These are phyloP conservation scores for Limonium bicolor DNA, from an alignment of 148 eudicot species.

Conservation along the genomic window DNA sequence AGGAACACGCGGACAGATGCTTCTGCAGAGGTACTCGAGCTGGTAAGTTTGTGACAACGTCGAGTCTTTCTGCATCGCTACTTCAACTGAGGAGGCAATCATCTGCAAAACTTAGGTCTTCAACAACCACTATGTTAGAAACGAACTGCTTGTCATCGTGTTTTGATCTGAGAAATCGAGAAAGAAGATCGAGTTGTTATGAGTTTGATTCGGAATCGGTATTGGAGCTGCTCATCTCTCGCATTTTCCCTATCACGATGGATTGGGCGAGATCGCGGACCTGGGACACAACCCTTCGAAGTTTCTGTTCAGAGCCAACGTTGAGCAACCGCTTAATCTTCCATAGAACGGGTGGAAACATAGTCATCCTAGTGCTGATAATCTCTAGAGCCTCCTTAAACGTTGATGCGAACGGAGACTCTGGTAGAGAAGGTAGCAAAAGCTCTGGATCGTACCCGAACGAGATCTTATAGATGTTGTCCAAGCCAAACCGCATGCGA, in stretches of 20 bases:
- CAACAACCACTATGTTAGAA: conserved; percentile 20
- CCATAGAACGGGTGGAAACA: conserved; percentile 16
- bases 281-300: not conserved
- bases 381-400: conserved; percentile 14
- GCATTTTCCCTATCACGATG: conserved; percentile 13
- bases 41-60: no score
- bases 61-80: no score
- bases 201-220: conserved; percentile 9
- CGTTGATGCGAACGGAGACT: conserved; percentile 13
- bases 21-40: no score
- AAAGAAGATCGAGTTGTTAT: conserved; percentile 16
- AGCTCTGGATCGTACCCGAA: conserved; percentile 29
- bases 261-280: conserved; percentile 19
- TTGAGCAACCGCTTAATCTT: conserved; percentile 13
- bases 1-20: no score
- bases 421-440: conserved; percentile 16
- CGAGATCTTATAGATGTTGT: conserved; percentile 28
- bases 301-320: conserved; percentile 19
- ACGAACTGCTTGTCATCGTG: conserved; percentile 21
- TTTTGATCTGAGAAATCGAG: conserved; percentile 25
- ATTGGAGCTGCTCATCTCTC: conserved; percentile 1
- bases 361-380: conserved; percentile 11
- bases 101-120: no score
- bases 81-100: no score
- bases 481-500: conserved; percentile 25